Evolutionary conservation across 176 grass and related monocot species (phyloP), one percentile per base, ranked within the genome.

Genomic region (Hordeum marinum): DNA sequence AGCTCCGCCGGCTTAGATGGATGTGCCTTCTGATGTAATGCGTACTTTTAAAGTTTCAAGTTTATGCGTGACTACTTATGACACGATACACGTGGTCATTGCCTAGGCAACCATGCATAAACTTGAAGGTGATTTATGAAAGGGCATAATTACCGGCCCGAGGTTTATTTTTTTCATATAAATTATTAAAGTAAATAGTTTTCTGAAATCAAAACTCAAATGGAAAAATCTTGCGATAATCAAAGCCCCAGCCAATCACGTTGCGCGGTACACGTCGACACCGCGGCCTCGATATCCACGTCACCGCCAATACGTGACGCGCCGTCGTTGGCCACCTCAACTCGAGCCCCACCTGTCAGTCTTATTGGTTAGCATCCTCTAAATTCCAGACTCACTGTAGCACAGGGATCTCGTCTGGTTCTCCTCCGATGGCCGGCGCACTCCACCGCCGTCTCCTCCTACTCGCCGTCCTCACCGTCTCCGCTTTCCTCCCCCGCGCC

Each of bases 291-390:
- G 24, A 45, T 37, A 26, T 87, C 64, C 78, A 66, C 78, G 62
- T 85, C 80, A 90, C 27, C 42, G 11, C 31, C 6, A 23, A 80
- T 76, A 58, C 10, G 31, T 24, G 23, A 65, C 8, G 17, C 18
- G 31, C 60, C 25, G 63, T 10, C 20, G 11, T 11, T 15, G 14
- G 1, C 6, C 50, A 11, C 5, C 54, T 57, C 52, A 57, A 20
- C 7, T 57, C 8, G 20, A 3, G 17, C 4, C 84, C 85, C 82
- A 90, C 78, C 34, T 85, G 91, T 82, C 88, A 93, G 88, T 11
- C 3, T 11, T 11, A 6, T 9, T 9, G 26, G 63, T 42, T 17
- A 75, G 27, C 69, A 63, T 10, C 77, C 11, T 26, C 40, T 9
- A 52, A 52, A 52, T 24, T 54, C 42, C 59, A 3, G 39, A 50